Conservation (phyloP, 2,329 filamentous ascomycete genomes). For the Chrysosporium queenslandicum region DNA sequence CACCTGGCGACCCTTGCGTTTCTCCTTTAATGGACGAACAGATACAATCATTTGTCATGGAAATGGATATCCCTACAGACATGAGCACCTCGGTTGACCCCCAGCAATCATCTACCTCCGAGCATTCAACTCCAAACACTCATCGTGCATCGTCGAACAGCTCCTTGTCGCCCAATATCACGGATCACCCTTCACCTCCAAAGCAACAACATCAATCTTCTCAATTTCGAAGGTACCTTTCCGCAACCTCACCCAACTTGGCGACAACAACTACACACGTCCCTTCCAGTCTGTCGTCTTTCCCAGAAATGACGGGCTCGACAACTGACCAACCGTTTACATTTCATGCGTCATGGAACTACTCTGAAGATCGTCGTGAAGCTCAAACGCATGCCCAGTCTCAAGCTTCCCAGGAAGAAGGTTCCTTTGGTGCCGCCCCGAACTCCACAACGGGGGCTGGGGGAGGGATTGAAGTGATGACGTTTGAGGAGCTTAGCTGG, state of each 20-base stretch:
- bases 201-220: conserved; percentile 10
- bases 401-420: background rate
- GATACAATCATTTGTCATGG: conserved; percentile 19
- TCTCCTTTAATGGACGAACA: conserved; percentile 8
- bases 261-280: background rate
- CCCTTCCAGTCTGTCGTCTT: background rate
- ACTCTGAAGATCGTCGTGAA: background rate
- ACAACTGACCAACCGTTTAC: background rate
- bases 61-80: conserved; percentile 28
- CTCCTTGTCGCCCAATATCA: conserved; percentile 26
- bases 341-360: conserved; percentile 4
- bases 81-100: conserved; percentile 24
- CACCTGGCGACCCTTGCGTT: background rate
- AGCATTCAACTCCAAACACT: conserved; percentile 30
- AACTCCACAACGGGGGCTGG: background rate
- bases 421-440: background rate
- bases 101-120: conserved; percentile 25
- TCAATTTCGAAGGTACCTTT: background rate
- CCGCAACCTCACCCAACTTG: conserved; percentile 8
- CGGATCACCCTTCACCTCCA: conserved; percentile 23
- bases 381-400: background rate
- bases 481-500: conserved; percentile 1
- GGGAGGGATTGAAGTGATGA: background rate
- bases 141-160: conserved; percentile 32
- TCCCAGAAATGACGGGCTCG: background rate